Evolutionary conservation across 345 rosid genomes (phyloP).

Genomic region (Jatropha curcas): DNA sequence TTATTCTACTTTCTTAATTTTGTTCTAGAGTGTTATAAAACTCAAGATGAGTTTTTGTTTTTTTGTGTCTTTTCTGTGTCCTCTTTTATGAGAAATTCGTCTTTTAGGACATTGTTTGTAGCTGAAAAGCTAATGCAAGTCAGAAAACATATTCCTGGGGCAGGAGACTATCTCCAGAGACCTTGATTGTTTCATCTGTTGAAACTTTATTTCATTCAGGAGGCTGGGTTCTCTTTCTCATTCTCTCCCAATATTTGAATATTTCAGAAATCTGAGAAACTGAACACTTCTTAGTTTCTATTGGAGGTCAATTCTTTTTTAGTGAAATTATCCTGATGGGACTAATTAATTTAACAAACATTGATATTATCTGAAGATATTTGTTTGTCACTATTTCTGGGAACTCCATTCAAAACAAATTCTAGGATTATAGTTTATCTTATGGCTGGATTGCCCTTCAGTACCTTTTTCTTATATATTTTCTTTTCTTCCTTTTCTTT

Average conservation of each 20-base stretch:
- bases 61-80: background rate
- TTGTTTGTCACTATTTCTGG: background rate
- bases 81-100: background rate
- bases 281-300: background rate
- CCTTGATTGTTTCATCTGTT: background rate
- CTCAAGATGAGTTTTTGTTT: background rate
- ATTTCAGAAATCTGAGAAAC: background rate
- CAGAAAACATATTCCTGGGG: too few relatives aligned
- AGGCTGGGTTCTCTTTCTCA: background rate
- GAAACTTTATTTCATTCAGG: background rate
- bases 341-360: background rate
- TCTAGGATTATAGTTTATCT: background rate
- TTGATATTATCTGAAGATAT: background rate
- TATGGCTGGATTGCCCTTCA: background rate
- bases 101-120: background rate
- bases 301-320: background rate
- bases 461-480: background rate
- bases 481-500: background rate
- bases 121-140: background rate
- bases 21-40: background rate
- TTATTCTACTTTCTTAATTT: background rate
- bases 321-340: background rate
- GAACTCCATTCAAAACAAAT: background rate
- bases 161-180: background rate
- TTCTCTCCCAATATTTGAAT: background rate